Conservation (phyloP, 768 basidiomycete species). For the Stropharia rugosoannulata region DNA sequence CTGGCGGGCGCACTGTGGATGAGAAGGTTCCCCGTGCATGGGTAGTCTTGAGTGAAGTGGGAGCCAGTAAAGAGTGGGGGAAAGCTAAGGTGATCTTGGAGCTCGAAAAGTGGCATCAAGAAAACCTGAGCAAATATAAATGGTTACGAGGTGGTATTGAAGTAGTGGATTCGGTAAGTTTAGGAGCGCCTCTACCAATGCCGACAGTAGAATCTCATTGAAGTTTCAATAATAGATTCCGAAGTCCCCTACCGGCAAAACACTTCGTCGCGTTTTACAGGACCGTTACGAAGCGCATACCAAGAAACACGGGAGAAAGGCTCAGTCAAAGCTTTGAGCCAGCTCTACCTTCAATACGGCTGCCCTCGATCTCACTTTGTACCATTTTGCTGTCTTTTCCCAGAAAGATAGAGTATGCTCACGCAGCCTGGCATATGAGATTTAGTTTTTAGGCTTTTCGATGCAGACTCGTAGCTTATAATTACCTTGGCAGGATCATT, state of each 20-base stretch:
- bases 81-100: constrained; percentile 35
- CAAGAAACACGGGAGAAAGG: constrained; percentile 18
- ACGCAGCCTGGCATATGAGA: too few species aligned
- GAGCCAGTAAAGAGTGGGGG: constrained; percentile 44
- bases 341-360: neutral
- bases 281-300: constrained; percentile 49
- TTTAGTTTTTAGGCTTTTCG: too few species aligned
- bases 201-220: neutral
- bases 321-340: constrained; percentile 29
- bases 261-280: constrained; percentile 58
- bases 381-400: too few species aligned
- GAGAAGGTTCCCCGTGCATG: constrained; percentile 80
- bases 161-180: constrained; percentile 57
- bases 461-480: too few species aligned
- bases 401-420: too few species aligned
- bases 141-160: constrained; percentile 75
- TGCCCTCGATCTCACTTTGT: neutral
- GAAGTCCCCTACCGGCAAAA: constrained; percentile 74
- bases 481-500: too few species aligned
- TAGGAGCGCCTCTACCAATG: too few species aligned
- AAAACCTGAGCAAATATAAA: constrained; percentile 71
- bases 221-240: constrained; percentile 40
- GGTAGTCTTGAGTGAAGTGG: constrained; percentile 63
- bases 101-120: constrained; percentile 60
- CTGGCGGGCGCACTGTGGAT: constrained; percentile 65